Evolutionary conservation across 2,329 filamentous ascomycete species (phyloP), one percentile per base, ranked within the genome.

Genomic region (Xenoacremonium recifei): DNA sequence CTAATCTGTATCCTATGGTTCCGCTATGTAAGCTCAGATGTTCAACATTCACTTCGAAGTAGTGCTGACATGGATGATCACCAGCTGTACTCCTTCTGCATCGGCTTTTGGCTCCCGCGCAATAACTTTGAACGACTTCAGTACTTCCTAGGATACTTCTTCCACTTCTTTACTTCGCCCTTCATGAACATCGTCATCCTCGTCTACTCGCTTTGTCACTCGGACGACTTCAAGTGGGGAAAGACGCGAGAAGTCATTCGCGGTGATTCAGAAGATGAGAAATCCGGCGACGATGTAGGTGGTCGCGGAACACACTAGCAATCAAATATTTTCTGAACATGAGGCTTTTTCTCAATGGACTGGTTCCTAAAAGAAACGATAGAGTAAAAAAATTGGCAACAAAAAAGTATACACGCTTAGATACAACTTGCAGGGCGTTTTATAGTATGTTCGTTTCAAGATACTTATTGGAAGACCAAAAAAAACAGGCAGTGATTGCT

Each of bases 141-240:
- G 15, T 69, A 70, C 21, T 65, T 69, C 37, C 49, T 53, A n/a
- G 67, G 67, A 10, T 69, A 58, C 46, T 57, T 66, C 39, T 42
- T 69, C 21, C 66, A 69, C 34, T 47, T 69, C 2, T 42, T 60
- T 12, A 60, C 62, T 2, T 68, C 67, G 2, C 69, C 70, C 0
- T 66, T 72, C 34, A 60, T 72, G 50, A 72, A 72, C 51, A 65
- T 72, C 19, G 55, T 69, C 29, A 63, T 72, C 21, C 45, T 72
- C 11, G 47, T 64, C 2, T 72, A 71, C 43, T 70, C 70, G 1
- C 57, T 72, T 15, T 54, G 66, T 33, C 57, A 71, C 38, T 65
- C 69, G 5, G 69, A 73, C 41, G 67, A 70, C 49, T 72, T 72
- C 55, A 67, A 66, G 42, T 72, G 69, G 70, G 70, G 69, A 13